Base-by-base conservation (phyloP, 805 yeast genomes). In the Starmerella tilneyi region DNA sequence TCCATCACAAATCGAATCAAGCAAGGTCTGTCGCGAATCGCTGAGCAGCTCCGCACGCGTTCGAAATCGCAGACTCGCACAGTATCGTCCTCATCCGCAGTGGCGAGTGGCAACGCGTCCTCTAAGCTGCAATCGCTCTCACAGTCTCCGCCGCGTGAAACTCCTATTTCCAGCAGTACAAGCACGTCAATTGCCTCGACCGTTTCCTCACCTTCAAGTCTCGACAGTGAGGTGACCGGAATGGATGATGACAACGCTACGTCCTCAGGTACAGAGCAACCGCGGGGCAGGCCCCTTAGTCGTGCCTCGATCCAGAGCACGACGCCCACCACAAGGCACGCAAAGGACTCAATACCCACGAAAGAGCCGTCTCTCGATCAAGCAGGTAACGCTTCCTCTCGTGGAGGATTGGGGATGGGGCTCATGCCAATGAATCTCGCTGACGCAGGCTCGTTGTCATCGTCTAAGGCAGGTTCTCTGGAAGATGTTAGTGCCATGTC, bases 1-100 rank as follows among this genome's bases (percentile, higher is more conserved):
- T 49, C 46, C n/a, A 71, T 85, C 40, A 88, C 86, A 7, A 72
- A 76, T 41, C 70, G 79, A 44, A 69, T 84, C 34, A 75, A 69
- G 53, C 71, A 68, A 47, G 71, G 74, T 21, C 56, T 78, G 19
- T 27, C 50, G 12, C 41, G 49, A 20, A 36, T 55, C 16, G 53
- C 54, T 8, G 49, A 47, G 6, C 48, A 47, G 3, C 29, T 54
- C 17, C 28, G 48, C 1, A 31, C 50, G 26, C 21, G 43, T 6
- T 43, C 50, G 15, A 40, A 40, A 11, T 49, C 53, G 12, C 35
- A 42, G 26, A 15, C 43, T 7, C 39, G 33, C 16, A 11, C 27
- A 24, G 11, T 24, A 9, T 8, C 27, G 27, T 8, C 11, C 27
- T 11, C 27, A 11, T 24, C 27, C n/a, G n/a, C n/a, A n/a, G n/a